These are phyloP conservation scores for Fusarium phyllophilum DNA, from an alignment of 2,329 filamentous ascomycete species.

Conservation along the genomic window DNA sequence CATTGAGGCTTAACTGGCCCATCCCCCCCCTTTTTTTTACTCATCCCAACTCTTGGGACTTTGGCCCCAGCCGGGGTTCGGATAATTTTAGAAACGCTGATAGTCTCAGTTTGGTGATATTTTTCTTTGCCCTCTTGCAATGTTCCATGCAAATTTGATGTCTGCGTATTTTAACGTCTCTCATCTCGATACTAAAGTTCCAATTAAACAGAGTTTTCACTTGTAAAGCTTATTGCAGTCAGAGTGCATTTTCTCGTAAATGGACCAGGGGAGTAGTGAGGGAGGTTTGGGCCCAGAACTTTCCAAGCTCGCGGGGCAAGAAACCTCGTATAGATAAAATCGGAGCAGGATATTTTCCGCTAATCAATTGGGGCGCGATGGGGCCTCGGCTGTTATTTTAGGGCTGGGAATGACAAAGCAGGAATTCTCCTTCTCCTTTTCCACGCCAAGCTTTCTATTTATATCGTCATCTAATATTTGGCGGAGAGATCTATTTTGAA, in stretches of 20 bases:
- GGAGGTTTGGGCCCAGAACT: neutral
- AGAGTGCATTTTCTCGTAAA: neutral
- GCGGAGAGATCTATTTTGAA: neutral
- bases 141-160: neutral
- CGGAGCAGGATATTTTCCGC: conserved; percentile 21
- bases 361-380: conserved; percentile 3
- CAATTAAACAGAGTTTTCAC: neutral
- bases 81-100: conserved; percentile 7
- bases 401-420: neutral
- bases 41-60: conserved; percentile 12
- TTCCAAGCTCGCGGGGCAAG: neutral
- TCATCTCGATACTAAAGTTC: neutral
- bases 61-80: neutral
- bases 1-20: conserved; percentile 21
- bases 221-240: conserved; percentile 11
- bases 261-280: neutral
- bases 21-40: neutral
- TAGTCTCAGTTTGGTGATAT: neutral
- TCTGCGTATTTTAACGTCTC: neutral
- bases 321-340: conserved; percentile 24
- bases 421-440: neutral
- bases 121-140: neutral
- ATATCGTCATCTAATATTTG: neutral
- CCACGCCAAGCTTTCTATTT: conserved; percentile 5
- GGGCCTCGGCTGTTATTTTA: conserved; percentile 12